phyloP scores from a whole-genome alignment of 1,139 yeast species.

The Protomyces inundatus region DNA sequence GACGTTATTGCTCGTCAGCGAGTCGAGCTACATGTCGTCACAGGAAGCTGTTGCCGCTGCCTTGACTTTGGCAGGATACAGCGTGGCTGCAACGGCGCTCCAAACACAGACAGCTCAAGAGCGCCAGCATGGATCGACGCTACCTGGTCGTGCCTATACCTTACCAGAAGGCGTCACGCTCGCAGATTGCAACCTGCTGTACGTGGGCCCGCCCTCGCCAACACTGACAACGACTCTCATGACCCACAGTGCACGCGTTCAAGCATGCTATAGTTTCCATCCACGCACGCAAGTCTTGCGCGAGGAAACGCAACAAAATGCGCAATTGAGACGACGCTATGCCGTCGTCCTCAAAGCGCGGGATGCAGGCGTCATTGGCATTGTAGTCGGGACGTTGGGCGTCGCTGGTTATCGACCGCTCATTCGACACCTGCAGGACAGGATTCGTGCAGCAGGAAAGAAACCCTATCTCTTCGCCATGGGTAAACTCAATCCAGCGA shows the following conservation, averaged over 20 bases:
- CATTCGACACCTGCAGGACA: constrained; percentile 39
- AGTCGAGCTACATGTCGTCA: constrained; percentile 5
- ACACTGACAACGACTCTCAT: constrained; percentile 47
- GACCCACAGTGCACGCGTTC: constrained; percentile 27
- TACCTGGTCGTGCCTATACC: constrained; percentile 35
- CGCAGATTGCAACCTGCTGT: constrained; percentile 53
- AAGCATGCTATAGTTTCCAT: constrained; percentile 20
- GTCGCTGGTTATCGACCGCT: constrained; percentile 40
- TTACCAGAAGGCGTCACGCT: constrained; percentile 25
- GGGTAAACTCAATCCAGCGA: constrained; percentile 98
- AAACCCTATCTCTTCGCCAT: constrained; percentile 92
- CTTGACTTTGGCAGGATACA: constrained; percentile 29
- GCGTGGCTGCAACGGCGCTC: constrained; percentile 32
- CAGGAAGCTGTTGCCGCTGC: constrained; percentile 19
- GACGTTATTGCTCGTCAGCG: constrained; percentile 7
- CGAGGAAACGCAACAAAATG: constrained; percentile 18
- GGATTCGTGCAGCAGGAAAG: constrained; percentile 71
- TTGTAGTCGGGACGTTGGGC: constrained; percentile 75
- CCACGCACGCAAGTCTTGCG: constrained; percentile 8
- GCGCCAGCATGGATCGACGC: constrained; percentile 15
- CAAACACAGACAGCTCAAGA: constrained; percentile 27
- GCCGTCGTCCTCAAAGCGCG: constrained; percentile 81
- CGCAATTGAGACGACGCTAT: constrained; percentile 65
- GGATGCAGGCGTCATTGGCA: constrained; percentile 86
- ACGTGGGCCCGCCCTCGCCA: constrained; percentile 66